Conservation (phyloP, 495 filamentous ascomycete species). For the Penicillium manginii region DNA sequence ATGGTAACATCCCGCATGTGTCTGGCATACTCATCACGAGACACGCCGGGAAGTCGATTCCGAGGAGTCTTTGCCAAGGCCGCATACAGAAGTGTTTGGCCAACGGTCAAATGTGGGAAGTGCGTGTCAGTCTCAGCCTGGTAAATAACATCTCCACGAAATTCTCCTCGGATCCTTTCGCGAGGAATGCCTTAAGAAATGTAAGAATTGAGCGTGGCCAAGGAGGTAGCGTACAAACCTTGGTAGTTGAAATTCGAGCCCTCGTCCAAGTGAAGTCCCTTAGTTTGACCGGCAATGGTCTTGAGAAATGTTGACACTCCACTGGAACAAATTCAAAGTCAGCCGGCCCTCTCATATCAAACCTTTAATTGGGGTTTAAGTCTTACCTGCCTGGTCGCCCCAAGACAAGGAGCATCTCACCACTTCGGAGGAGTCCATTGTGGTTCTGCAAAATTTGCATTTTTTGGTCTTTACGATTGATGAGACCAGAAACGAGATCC, state of each 20-base stretch:
- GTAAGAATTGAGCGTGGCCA: not conserved
- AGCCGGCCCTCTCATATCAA: too few species aligned
- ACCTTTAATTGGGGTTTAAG: not conserved
- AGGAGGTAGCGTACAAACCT: constrained; percentile 34
- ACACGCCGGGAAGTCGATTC: constrained; percentile 45
- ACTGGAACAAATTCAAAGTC: not conserved
- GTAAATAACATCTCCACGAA: constrained; percentile 61
- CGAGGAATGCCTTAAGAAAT: constrained; percentile 37
- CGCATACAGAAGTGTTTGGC: constrained; percentile 62
- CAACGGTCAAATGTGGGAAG: constrained; percentile 62
- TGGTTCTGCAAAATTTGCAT: constrained; percentile 14
- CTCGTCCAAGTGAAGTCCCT: constrained; percentile 62
- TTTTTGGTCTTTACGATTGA: constrained; percentile 9
- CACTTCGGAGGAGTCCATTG: constrained; percentile 43
- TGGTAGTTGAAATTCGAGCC: constrained; percentile 66
- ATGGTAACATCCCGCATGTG: constrained; percentile 58
- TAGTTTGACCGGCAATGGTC: constrained; percentile 62
- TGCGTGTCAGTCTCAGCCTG: constrained; percentile 35
- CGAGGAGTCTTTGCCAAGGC: constrained; percentile 45
- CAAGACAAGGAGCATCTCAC: constrained; percentile 74
- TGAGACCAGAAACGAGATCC: not conserved
- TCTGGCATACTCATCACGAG: constrained; percentile 45
- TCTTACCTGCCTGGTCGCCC: constrained; percentile 59
- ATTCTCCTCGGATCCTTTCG: constrained; percentile 44
- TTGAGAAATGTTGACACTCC: constrained; percentile 70